These are phyloP conservation scores for Daldinia concentrica DNA, from an alignment of 495 filamentous ascomycete genomes.

Conservation along the genomic window DNA sequence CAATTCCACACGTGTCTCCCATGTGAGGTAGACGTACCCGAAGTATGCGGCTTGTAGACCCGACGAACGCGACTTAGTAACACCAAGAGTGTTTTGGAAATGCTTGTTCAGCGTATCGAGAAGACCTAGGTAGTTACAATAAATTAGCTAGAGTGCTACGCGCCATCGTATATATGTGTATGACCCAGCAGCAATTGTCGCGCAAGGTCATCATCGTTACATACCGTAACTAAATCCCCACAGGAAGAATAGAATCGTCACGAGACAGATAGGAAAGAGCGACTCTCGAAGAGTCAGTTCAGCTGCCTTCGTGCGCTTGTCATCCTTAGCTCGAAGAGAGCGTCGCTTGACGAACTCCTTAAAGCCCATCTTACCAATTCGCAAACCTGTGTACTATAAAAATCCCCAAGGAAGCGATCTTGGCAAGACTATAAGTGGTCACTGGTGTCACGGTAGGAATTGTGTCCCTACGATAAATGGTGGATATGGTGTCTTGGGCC, in stretches of 20 bases:
- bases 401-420: slow-evolving; percentile 45
- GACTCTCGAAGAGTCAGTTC: slow-evolving; percentile 68
- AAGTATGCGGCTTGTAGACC: slow-evolving; percentile 53
- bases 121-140: slow-evolving; percentile 50
- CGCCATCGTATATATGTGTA: not conserved
- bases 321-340: slow-evolving; percentile 54
- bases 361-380: slow-evolving; percentile 44
- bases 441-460: slow-evolving; percentile 17
- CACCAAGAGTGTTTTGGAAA: slow-evolving; percentile 51
- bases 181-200: not conserved
- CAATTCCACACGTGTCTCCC: not conserved
- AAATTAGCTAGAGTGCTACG: slow-evolving; percentile 5
- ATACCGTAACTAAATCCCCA: slow-evolving; percentile 81
- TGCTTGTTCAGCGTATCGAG: slow-evolving; percentile 64
- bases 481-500: slow-evolving; percentile 10
- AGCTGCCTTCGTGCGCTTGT: slow-evolving; percentile 63
- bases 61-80: slow-evolving; percentile 47
- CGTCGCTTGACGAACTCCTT: slow-evolving; percentile 48
- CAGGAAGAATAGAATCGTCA: slow-evolving; percentile 83
- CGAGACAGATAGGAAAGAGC: slow-evolving; percentile 59
- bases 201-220: slow-evolving; percentile 1
- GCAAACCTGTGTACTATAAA: not conserved
- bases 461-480: slow-evolving; percentile 1
- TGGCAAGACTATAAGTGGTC: slow-evolving; percentile 49
- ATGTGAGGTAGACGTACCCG: slow-evolving; percentile 37